Base-by-base conservation (phyloP, 257 asterid species). In the Solanum boliviense region DNA sequence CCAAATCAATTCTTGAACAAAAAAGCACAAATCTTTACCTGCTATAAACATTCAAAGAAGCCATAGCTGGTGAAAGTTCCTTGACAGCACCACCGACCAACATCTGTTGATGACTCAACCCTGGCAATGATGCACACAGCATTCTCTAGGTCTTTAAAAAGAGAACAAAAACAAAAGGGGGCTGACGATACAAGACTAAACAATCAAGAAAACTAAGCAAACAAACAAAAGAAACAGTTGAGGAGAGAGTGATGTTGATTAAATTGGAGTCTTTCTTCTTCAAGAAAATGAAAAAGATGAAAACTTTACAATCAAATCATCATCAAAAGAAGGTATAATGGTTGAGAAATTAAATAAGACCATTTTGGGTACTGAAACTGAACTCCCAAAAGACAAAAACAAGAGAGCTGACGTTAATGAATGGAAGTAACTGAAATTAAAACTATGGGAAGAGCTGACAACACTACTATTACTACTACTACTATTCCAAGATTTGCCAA, bases 401-500 rank as follows among this genome's bases (percentile, higher is more conserved):
- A 92, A 91, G 88, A 85, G 72, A 65, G 88, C 60, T 89, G 83
- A 36, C 62, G 23, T 16, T 78, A 93, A 88, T 91, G 93, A 87
- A 88, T 85, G 58, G 89, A 84, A 70, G 93, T 70, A 79, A 90
- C 90, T 67, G 27, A 85, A 71, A 71, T 31, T 13, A 46, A 65
- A 20, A 35, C 71, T 62, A 91, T 88, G 93, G 94, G 88, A 92
- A 93, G 89, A 92, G 92, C 91, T 92, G 94, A 92, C 92, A 90
- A 89, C 71, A 32, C 41, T 52, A 18, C 83, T 41, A 71, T 13
- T 41, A 41, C 83, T 39, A 70, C 46, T 68, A 31, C 76, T 58
- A 56, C 46, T 68, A 90, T 39, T 87, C 60, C 84, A 87, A 74
- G 84, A 83, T 85, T 88, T 68, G 65, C 89, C 88, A 89, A 91